Base-by-base conservation (phyloP, 768 basidiomycete genomes). In the Phaeotremella fagi region DNA sequence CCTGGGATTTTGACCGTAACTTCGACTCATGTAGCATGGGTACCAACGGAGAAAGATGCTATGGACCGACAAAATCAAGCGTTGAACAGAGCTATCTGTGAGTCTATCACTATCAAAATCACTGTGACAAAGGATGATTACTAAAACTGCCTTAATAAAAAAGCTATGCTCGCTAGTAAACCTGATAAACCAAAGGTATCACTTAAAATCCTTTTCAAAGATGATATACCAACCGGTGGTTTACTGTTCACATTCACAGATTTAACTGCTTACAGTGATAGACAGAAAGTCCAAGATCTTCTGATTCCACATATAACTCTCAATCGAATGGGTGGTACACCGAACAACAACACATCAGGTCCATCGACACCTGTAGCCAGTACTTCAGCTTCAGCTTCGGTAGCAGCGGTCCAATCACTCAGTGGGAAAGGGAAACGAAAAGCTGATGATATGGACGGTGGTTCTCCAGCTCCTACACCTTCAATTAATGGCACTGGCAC, bases 131-230 rank as follows among this genome's bases (percentile, higher is more conserved):
- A 33, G 9, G 31, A 7, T 16, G 31, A 7, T 16, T 33, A 16
- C 31, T 33, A 16, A 33, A 29, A 37, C 20, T n/a, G 45, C 26
- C 49, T 52, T 29, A 59, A 45, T 27, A 3, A 1, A 15, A 6
- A 35, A 75, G 73, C 64, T 24, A 71, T 76, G 69, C 65, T 76
- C 27, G 68, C 73, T 3, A 66, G 64, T 18, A 70, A 70, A 52
- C 64, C 71, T 12, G 68, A 60, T 14, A 61, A 68, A 20, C 51
- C 61, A 22, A 70, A 66, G 29, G 52, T 66, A 43, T 65, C 62
- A 38, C 57, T 74, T 48, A 75, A 75, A 54, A 52, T 76, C 42
- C 29, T 61, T 5, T 76, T 76, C 54, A 60, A 61, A 35, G 63
- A 72, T 45, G 59, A 72, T 52, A 43, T 72, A n/a, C 68, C 68